Evolutionary conservation across 371 early-diverging fungal species (phyloP).

Genomic region (Apophysomyces variabilis): DNA sequence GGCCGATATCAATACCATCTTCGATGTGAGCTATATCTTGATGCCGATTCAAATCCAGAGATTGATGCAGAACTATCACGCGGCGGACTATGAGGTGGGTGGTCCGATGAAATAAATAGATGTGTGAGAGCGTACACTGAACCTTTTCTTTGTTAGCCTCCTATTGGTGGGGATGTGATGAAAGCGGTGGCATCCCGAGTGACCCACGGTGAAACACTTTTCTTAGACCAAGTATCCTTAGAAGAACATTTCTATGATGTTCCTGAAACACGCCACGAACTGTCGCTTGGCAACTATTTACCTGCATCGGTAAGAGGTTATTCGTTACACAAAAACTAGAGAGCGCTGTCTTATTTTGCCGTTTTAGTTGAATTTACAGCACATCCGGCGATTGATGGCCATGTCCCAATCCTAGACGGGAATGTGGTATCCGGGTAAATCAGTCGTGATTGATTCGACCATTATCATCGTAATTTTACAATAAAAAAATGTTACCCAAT

Average conservation of each 20-base stretch:
- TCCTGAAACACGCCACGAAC: conserved; percentile 42
- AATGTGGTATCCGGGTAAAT: background rate
- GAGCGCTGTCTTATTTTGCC: conserved; percentile 2
- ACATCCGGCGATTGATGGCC: conserved; percentile 8
- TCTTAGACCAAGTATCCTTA: conserved; percentile 74
- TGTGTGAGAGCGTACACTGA: background rate
- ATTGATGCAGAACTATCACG: conserved; percentile 76
- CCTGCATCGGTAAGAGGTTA: background rate
- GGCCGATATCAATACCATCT: conserved; percentile 88
- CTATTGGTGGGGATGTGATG: conserved; percentile 83
- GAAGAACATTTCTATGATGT: conserved; percentile 62
- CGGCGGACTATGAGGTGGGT: conserved; percentile 69
- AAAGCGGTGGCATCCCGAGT: conserved; percentile 81
- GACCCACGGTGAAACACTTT: conserved; percentile 71
- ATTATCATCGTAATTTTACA: background rate
- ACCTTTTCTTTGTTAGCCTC: conserved; percentile 49
- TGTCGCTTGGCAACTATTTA: conserved; percentile 4
- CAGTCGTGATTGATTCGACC: background rate
- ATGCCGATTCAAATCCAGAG: conserved; percentile 91
- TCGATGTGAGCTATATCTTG: conserved; percentile 90
- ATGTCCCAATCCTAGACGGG: background rate
- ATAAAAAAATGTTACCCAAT: background rate
- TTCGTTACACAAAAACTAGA: conserved; percentile 5
- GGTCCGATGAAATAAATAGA: background rate
- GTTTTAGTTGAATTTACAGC: conserved; percentile 19